Conservation (phyloP, 2,329 filamentous ascomycete genomes). For the Catunica adiposa region DNA sequence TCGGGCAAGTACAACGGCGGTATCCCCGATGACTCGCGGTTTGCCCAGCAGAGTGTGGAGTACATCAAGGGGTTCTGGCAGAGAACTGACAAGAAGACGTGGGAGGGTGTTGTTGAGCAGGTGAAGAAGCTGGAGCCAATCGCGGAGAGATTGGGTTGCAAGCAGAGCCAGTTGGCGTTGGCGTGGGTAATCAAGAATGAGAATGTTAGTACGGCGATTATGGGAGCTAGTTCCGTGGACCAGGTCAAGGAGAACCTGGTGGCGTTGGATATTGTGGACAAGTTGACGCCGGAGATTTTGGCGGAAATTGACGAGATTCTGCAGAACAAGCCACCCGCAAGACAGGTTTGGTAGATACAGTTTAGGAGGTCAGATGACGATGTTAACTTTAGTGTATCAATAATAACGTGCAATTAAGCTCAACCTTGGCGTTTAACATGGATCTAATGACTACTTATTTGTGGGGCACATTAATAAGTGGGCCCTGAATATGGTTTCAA, state of each 20-base stretch:
- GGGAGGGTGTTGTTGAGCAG: constrained; percentile 40
- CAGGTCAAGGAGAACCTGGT: constrained; percentile 45
- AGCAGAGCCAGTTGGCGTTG: constrained; percentile 37
- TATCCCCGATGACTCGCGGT: constrained; percentile 41
- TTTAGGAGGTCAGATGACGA: background rate
- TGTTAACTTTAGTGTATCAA: too few species aligned
- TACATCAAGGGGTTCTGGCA: constrained; percentile 39
- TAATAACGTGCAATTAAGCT: too few species aligned
- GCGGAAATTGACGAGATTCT: constrained; percentile 42
- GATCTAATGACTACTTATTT: too few species aligned
- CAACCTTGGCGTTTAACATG: too few species aligned
- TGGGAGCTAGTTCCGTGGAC: constrained; percentile 38
- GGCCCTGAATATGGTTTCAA: too few species aligned
- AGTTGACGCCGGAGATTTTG: constrained; percentile 42
- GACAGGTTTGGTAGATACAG: constrained; percentile 15
- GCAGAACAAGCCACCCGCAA: constrained; percentile 38
- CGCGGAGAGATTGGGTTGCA: constrained; percentile 46
- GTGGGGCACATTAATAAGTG: too few species aligned
- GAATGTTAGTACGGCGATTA: constrained; percentile 44
- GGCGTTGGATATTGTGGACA: constrained; percentile 35
- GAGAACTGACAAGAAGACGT: constrained; percentile 33
- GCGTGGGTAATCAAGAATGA: constrained; percentile 48
- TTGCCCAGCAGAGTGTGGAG: constrained; percentile 37
- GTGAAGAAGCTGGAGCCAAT: constrained; percentile 44
- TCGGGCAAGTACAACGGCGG: constrained; percentile 52